Percentiles rank a stretch among this genome's conserved stretches.
Evolutionary conservation across 208 protist species (phyloP).

Genomic region (Wallacemonas sp.): DNA sequence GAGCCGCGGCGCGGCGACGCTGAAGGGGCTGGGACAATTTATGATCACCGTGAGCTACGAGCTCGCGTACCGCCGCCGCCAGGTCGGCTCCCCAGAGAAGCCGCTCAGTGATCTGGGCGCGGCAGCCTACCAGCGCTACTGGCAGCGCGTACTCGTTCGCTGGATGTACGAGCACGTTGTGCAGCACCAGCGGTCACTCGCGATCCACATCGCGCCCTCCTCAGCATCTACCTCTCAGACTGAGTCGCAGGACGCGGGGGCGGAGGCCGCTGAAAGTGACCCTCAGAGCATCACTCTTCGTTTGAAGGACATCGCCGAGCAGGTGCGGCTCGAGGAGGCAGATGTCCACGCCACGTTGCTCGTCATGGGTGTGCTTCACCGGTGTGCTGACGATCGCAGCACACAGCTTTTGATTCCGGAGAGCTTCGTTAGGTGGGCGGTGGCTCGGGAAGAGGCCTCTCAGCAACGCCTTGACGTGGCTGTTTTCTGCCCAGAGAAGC

Average conservation of each 20-base stretch:
- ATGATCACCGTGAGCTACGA: conserved; percentile 98
- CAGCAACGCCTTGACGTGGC: conserved; percentile 30
- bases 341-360: conserved; percentile 79
- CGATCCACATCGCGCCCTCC: conserved; percentile 14
- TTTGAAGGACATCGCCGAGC: conserved; percentile 54
- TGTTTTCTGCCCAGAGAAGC: conserved; percentile 43
- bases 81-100: conserved; percentile 97
- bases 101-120: conserved; percentile 98
- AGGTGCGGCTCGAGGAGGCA: conserved; percentile 68
- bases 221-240: neutral
- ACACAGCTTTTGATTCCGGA: conserved; percentile 62
- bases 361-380: conserved; percentile 76
- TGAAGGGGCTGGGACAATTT: conserved; percentile 94
- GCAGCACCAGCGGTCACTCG: conserved; percentile 15
- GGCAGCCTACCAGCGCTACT: conserved; percentile 91
- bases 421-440: conserved; percentile 47
- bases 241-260: neutral
- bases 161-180: conserved; percentile 54
- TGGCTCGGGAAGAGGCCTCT: conserved; percentile 16
- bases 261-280: neutral
- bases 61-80: conserved; percentile 94
- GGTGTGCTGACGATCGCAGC: conserved; percentile 63
- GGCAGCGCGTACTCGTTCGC: conserved; percentile 58
- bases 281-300: conserved; percentile 12
- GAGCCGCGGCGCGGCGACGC: conserved; percentile 16